Evolutionary conservation across 305 asterid species (phyloP), one percentile per base, ranked within the genome.

Genomic region (Rubia balearica): DNA sequence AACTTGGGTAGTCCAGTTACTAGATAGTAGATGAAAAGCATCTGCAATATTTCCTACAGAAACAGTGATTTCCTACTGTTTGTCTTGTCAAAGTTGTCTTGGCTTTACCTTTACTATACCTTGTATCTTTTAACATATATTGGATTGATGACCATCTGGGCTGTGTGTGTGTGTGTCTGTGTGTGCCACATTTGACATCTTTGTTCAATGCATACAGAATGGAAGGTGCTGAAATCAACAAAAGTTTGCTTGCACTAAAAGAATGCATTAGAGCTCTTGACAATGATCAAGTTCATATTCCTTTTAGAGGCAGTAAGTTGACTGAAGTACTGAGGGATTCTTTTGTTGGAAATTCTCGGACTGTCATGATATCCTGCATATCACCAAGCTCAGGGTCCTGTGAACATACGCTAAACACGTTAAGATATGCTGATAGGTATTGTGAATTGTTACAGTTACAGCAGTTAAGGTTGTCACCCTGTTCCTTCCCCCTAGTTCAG

Each of bases 211-310:
- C 73, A 59, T 83, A 83, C 90, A 95, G 99, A 82, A 92, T 92
- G 85, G 98, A 93, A 88, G 98, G 98, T 67, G 98, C 98, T 27
- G 98, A 93, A 88, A 93, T 93, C 79, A 93, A 94, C 75, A 91
- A 90, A 87, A 94, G 99, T 77, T 86, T 95, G 84, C 98, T 94
- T 72, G 99, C 99, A 7, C 71, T 94, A 79, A 94, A 94, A 84
- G 99, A 94, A 82, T 94, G 99, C 80, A 94, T 94, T 72, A 85
- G 99, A 79, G 99, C 99, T 5, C 99, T 94, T 48, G 99, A 94
- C 81, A 94, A 91, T 67, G 99, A 94, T 77, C 98, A 94, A 80
- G 91, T 87, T 57, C 99, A 94, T 77, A 94, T 94, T 80, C 99
- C 99, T 74, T 94, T 94, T 75, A 76, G 99, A 90, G 99, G 99